A percentile compares a stretch with the other conserved stretches of the same genome.
Conservation (phyloP, 345 rosid genomes). For the Microthlaspi erraticum region DNA sequence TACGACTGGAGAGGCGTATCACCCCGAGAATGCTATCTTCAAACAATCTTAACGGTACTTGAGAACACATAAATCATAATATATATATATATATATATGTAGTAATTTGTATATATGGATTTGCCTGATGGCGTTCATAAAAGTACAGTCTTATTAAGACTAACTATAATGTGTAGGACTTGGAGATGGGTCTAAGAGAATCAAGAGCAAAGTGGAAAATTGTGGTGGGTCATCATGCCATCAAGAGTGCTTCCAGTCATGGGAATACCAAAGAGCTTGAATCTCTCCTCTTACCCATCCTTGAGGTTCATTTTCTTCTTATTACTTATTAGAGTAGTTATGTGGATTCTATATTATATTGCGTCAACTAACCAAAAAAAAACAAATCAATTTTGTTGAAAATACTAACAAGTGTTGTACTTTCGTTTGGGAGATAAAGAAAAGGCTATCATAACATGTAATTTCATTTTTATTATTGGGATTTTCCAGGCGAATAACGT, state of each 20-base stretch:
- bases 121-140: neutral
- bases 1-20: conserved; percentile 57
- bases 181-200: conserved; percentile 47
- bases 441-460: neutral
- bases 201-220: conserved; percentile 31
- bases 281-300: conserved; percentile 54
- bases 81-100: too few relatives aligned
- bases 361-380: too few relatives aligned
- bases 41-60: conserved; percentile 32
- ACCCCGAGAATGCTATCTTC: conserved; percentile 47
- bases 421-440: neutral
- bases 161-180: conserved; percentile 42
- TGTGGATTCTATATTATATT: too few relatives aligned
- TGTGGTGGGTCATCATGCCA: conserved; percentile 63
- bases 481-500: conserved; percentile 49
- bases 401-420: too few relatives aligned
- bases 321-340: neutral
- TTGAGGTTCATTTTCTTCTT: conserved; percentile 45
- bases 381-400: too few relatives aligned
- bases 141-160: too few relatives aligned
- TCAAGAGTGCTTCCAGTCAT: conserved; percentile 60
- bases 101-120: too few relatives aligned
- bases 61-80: too few relatives aligned
- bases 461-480: neutral
- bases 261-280: conserved; percentile 62